phyloP scores from a whole-genome alignment of 1,284 basidiomycete genomes.

The Heterobasidion parviporum region DNA sequence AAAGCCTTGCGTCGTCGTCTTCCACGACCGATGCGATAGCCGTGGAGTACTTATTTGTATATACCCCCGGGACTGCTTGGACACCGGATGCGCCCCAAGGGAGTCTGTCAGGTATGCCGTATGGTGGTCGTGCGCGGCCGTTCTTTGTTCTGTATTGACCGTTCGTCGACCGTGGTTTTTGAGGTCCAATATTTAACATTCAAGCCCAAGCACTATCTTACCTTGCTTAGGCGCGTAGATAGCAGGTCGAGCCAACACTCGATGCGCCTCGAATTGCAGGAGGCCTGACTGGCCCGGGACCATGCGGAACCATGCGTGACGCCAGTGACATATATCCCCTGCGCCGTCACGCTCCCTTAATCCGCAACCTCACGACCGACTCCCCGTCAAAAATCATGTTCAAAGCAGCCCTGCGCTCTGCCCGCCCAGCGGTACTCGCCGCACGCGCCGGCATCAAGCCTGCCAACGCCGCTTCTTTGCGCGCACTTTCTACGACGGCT shows the following conservation, averaged over 20 bases:
- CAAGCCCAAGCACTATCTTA: too few species aligned
- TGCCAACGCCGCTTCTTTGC: conserved; percentile 24
- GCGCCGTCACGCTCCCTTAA: not conserved
- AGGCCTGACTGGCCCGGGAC: not conserved
- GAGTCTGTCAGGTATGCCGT: too few species aligned
- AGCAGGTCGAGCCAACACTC: not conserved
- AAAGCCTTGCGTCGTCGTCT: too few species aligned
- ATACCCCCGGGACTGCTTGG: too few species aligned
- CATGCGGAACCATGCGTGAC: not conserved
- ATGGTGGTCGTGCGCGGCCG: too few species aligned
- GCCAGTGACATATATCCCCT: not conserved
- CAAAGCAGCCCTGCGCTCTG: conserved; percentile 26
- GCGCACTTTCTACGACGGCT: conserved; percentile 50
- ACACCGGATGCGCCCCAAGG: too few species aligned
- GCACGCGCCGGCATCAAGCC: conserved; percentile 22
- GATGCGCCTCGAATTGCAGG: not conserved
- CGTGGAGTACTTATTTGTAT: too few species aligned
- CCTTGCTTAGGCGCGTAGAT: too few species aligned
- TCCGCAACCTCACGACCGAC: conserved; percentile 2
- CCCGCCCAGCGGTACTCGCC: conserved; percentile 29
- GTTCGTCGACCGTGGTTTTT: too few species aligned
- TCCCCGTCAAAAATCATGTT: conserved; percentile 27
- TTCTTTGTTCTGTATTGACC: too few species aligned
- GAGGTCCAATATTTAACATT: too few species aligned
- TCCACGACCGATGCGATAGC: too few species aligned